phyloP scores from a whole-genome alignment of 495 filamentous ascomycete genomes.

The Tuber borchii region DNA sequence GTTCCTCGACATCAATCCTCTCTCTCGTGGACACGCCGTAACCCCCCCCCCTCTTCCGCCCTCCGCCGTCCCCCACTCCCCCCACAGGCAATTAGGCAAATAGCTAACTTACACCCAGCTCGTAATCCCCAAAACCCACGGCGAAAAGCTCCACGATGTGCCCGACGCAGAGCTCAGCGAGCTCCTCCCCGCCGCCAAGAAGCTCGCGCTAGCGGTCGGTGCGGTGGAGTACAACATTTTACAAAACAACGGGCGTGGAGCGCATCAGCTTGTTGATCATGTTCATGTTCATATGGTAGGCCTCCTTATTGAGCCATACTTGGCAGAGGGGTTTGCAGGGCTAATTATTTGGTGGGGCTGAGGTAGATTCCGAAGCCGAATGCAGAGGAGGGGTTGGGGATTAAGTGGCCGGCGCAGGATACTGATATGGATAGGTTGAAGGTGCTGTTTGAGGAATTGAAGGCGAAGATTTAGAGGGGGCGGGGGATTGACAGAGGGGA shows the following conservation, averaged over 20 bases:
- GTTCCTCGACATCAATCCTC: conserved; percentile 91
- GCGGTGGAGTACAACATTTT: conserved; percentile 83
- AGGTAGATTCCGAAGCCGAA: conserved; percentile 91
- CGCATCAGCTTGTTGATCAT: conserved; percentile 93
- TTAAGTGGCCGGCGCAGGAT: conserved; percentile 71
- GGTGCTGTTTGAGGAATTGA: conserved; percentile 71
- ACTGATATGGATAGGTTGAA: conserved; percentile 79
- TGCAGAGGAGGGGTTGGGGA: conserved; percentile 66
- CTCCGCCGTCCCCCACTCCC: not conserved
- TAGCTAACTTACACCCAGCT: conserved; percentile 53
- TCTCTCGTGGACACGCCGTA: conserved; percentile 77
- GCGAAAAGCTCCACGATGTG: conserved; percentile 84
- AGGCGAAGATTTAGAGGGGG: conserved; percentile 69
- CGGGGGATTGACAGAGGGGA: too few relatives aligned
- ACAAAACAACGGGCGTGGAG: conserved; percentile 89
- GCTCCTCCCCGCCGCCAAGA: conserved; percentile 83
- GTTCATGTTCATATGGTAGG: conserved; percentile 93
- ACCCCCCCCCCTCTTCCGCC: conserved; percentile 26
- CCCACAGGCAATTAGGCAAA: not conserved
- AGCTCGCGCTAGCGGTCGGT: conserved; percentile 67
- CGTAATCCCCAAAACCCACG: conserved; percentile 93
- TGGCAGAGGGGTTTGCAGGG: not conserved
- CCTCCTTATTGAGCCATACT: conserved; percentile 4
- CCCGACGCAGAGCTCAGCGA: conserved; percentile 83
- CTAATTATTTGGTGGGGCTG: conserved; percentile 3